Evolutionary conservation across 2,329 filamentous ascomycete genomes (phyloP).

Genomic region (Seiridium unicorne): DNA sequence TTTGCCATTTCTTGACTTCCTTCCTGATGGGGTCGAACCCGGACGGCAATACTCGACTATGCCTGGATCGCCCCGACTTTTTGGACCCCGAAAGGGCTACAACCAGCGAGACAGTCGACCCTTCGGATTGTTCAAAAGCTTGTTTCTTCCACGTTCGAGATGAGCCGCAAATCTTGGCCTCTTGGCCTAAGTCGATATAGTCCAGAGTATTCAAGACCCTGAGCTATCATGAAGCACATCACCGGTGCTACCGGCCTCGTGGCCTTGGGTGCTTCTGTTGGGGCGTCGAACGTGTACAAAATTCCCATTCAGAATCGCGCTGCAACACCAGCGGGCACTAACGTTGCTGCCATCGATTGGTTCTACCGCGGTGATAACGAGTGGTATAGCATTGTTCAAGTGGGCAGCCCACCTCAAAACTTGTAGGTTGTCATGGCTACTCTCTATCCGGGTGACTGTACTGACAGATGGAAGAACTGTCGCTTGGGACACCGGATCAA

Average conservation of each 20-base stretch:
- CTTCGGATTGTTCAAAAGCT: neutral
- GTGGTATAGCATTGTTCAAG: slow-evolving; percentile 12
- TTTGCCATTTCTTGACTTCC: too few species aligned
- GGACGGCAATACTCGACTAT: too few species aligned
- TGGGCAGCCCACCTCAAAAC: slow-evolving; percentile 20
- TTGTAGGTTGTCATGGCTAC: slow-evolving; percentile 7
- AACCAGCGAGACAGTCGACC: neutral
- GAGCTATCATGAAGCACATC: neutral
- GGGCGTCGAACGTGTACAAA: neutral
- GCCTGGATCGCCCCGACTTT: too few species aligned
- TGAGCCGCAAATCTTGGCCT: neutral
- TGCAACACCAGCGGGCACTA: neutral
- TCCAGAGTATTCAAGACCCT: neutral
- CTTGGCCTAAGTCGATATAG: neutral
- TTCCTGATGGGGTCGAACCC: too few species aligned
- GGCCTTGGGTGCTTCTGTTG: neutral
- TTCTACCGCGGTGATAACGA: slow-evolving; percentile 3
- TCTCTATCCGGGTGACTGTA: too few species aligned
- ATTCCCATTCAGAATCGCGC: neutral
- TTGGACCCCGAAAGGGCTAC: too few species aligned
- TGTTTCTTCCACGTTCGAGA: neutral
- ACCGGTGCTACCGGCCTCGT: neutral
- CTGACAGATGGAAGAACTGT: too few species aligned
- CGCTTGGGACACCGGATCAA: slow-evolving; percentile 27
- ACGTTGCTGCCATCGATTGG: neutral